These are phyloP conservation scores for Podospora bellae-mahoneyi DNA, from an alignment of 495 filamentous ascomycete species.

Conservation along the genomic window DNA sequence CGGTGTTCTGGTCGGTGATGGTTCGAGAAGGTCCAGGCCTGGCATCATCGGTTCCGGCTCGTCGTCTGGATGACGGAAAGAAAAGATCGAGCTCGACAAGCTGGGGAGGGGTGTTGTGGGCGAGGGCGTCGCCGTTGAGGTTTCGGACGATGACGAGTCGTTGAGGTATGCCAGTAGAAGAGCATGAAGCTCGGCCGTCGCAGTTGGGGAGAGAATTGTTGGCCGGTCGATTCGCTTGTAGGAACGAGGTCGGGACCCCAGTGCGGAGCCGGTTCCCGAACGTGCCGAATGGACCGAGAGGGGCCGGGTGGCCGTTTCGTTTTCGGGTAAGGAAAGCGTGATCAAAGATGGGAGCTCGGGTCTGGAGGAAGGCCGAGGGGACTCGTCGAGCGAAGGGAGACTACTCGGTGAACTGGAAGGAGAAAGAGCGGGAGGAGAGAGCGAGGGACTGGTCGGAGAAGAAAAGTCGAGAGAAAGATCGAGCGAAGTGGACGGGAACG, in stretches of 20 bases:
- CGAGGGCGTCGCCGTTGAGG: slow-evolving; percentile 29
- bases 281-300: slow-evolving; percentile 21
- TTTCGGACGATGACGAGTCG: slow-evolving; percentile 22
- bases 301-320: slow-evolving; percentile 19
- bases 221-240: slow-evolving; percentile 41
- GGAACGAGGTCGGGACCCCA: slow-evolving; percentile 21
- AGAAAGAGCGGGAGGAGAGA: slow-evolving; percentile 1
- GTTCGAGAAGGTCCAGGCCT: slow-evolving; percentile 38
- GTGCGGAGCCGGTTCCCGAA: slow-evolving; percentile 16
- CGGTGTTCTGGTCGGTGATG: slow-evolving; percentile 27
- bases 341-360: slow-evolving; percentile 8
- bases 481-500: neutral
- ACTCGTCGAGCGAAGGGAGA: neutral
- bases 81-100: slow-evolving; percentile 26
- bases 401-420: neutral
- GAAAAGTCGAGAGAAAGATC: neutral
- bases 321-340: neutral
- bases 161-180: slow-evolving; percentile 33
- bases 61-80: slow-evolving; percentile 8
- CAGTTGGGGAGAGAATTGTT: slow-evolving; percentile 31
- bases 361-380: slow-evolving; percentile 6
- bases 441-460: neutral
- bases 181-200: slow-evolving; percentile 34
- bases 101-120: slow-evolving; percentile 28
- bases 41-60: slow-evolving; percentile 24